Conservation (phyloP, 2,329 filamentous ascomycete genomes). For the Phialemoniopsis sp. region DNA sequence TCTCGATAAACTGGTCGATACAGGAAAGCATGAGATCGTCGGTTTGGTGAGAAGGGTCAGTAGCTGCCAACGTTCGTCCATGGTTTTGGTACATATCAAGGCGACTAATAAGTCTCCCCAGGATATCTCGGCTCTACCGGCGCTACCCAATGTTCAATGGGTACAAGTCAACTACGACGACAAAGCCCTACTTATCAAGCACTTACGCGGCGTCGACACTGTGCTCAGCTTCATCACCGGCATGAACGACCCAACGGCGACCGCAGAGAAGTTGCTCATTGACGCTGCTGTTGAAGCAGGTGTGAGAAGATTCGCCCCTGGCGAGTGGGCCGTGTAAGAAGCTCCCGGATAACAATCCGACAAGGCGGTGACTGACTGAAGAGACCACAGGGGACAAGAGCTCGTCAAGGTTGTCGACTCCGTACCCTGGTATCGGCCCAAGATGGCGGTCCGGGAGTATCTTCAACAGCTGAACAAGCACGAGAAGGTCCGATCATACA, state of each 20-base stretch:
- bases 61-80: neutral
- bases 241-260: too few species aligned
- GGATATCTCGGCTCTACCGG: neutral
- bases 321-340: conserved; percentile 54
- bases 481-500: too few species aligned
- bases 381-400: too few species aligned
- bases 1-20: conserved; percentile 4
- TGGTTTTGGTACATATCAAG: too few species aligned
- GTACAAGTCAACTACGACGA: conserved; percentile 1
- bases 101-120: neutral
- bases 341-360: too few species aligned
- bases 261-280: too few species aligned
- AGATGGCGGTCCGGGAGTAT: conserved; percentile 44
- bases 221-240: conserved; percentile 1
- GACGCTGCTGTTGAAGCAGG: conserved; percentile 55
- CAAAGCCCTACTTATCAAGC: conserved; percentile 1
- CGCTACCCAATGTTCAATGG: neutral
- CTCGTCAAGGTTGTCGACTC: too few species aligned
- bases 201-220: conserved; percentile 4
- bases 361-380: too few species aligned
- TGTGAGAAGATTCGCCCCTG: conserved; percentile 57
- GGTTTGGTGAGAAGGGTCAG: conserved; percentile 5
- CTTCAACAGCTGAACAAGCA: conserved; percentile 45
- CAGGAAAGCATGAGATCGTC: conserved; percentile 7
- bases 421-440: conserved; percentile 45